Base-by-base conservation (phyloP, 2,329 filamentous ascomycete species). In the Stagonosporopsis chrysanthemi region DNA sequence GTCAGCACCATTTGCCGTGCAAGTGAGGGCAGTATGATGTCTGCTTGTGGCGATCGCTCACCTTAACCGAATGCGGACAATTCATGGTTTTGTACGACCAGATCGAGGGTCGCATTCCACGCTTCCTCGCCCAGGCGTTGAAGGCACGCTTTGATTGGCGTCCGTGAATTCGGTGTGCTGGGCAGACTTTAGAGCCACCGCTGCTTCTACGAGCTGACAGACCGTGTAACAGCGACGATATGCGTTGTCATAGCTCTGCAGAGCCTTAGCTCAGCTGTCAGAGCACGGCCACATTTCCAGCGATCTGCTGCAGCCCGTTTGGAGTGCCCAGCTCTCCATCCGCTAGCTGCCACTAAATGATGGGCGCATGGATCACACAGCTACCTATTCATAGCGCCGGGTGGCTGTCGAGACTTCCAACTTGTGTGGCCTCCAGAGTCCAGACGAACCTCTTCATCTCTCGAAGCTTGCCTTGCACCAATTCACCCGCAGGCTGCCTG, bases 311-410 rank as follows among this genome's bases (percentile, higher is more conserved):
- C 49, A 54, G 39, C 61, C 59, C 23, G 69, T 67, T 69, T 62
- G 50, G 48, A 29, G 51, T 56, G 50, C 62, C 59, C 47, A 63
- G 60, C 47, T 38, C 36, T 57, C 56, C 51, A 53, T 56, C 48
- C 56, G 52, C 52, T 55, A 67, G 42, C 40, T 62, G 54, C 58
- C 56, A 60, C 60, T 54, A 58, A 55, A 52, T 41, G 56, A 63
- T 61, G 53, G 46, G 56, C 61, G 65, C 68, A 70, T 63, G 68
- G 68, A 58, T 63, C 61, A 59, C 59, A 56, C 48, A 46, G 52
- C 31, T 54, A 44, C 56, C 68, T 68, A 68, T 66, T 67, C 66
- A 65, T 67, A 64, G 65, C 59, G 58, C 56, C 53, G 46, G 54
- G 14, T 46, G 43, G 55, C 56, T 54, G 52, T 26, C 50, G 35